Evolutionary conservation across 1,284 basidiomycete genomes (phyloP).

Genomic region (Ganoderma sinense): DNA sequence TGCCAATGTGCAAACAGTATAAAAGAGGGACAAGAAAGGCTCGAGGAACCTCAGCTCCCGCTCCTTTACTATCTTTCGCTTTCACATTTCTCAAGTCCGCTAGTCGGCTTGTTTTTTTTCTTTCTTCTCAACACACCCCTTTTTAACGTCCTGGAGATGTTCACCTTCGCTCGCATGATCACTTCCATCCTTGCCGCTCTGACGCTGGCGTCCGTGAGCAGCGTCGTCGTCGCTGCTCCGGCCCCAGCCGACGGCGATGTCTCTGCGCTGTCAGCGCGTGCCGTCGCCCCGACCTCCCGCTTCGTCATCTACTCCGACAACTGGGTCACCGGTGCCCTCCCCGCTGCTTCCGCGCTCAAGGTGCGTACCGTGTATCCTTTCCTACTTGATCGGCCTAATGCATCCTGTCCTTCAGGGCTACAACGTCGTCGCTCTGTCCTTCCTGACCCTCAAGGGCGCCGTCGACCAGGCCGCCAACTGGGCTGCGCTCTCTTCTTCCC

Average conservation of each 20-base stretch:
- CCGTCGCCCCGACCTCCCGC: conserved; percentile 19
- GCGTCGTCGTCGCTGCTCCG: conserved; percentile 25
- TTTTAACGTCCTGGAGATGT: conserved; percentile 26
- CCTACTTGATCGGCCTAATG: background rate
- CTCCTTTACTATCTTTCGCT: conserved; percentile 19
- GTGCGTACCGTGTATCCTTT: conserved; percentile 2
- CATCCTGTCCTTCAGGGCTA: conserved; percentile 13
- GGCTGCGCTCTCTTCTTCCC: conserved; percentile 17
- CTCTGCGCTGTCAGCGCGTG: conserved; percentile 18
- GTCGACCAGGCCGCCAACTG: conserved; percentile 21
- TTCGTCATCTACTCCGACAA: conserved; percentile 29
- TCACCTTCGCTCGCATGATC: conserved; percentile 29
- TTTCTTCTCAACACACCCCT: conserved; percentile 1
- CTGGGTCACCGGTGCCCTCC: conserved; percentile 23
- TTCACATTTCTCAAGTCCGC: conserved; percentile 25
- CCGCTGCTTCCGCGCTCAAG: conserved; percentile 13
- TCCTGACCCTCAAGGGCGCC: conserved; percentile 21
- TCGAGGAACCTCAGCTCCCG: background rate
- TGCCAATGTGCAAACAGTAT: background rate
- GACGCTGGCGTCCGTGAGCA: conserved; percentile 28
- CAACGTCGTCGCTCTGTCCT: conserved; percentile 29
- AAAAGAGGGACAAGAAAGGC: background rate
- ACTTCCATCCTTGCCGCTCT: conserved; percentile 25
- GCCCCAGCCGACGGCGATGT: conserved; percentile 4
- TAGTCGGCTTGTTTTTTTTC: conserved; percentile 24